Conservation (phyloP, 2,329 filamentous ascomycete genomes). For the Colletotrichum camelliae region DNA sequence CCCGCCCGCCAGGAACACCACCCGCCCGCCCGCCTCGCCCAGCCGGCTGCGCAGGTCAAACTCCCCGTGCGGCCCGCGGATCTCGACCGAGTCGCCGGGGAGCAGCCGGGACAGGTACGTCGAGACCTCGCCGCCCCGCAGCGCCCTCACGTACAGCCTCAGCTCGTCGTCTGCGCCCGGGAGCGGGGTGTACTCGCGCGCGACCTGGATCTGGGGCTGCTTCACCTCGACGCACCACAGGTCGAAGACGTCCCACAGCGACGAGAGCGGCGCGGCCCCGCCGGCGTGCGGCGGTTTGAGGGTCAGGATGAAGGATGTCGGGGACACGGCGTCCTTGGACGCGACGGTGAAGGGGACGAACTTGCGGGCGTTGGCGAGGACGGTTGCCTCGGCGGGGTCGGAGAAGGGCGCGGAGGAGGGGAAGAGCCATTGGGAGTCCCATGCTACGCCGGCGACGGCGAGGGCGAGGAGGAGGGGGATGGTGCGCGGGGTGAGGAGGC, state of each 20-base stretch:
- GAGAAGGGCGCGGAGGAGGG: neutral
- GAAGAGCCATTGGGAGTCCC: slow-evolving; percentile 21
- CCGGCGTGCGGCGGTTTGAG: slow-evolving; percentile 49
- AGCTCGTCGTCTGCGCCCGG: slow-evolving; percentile 58
- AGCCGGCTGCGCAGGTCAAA: slow-evolving; percentile 53
- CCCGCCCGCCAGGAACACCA: slow-evolving; percentile 89
- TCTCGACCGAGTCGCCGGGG: slow-evolving; percentile 66
- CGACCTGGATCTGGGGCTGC: slow-evolving; percentile 93
- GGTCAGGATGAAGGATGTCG: slow-evolving; percentile 72
- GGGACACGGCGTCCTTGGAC: slow-evolving; percentile 65
- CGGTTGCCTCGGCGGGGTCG: neutral
- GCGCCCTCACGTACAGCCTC: slow-evolving; percentile 78
- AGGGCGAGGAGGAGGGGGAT: slow-evolving; percentile 11
- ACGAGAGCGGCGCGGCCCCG: slow-evolving; percentile 30
- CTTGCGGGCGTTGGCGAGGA: slow-evolving; percentile 57
- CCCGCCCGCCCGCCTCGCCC: slow-evolving; percentile 40
- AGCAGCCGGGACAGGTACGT: slow-evolving; percentile 74
- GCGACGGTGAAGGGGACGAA: slow-evolving; percentile 73
- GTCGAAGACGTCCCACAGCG: slow-evolving; percentile 50
- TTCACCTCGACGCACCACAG: slow-evolving; percentile 93
- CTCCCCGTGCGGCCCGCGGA: slow-evolving; percentile 81
- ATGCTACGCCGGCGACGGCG: slow-evolving; percentile 1
- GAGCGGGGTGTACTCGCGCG: slow-evolving; percentile 88
- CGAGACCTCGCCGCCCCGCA: slow-evolving; percentile 84
- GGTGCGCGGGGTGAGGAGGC: slow-evolving; percentile 1